Base-by-base conservation (phyloP, 805 yeast genomes). In the Tetrapisispora namnaoensis region DNA sequence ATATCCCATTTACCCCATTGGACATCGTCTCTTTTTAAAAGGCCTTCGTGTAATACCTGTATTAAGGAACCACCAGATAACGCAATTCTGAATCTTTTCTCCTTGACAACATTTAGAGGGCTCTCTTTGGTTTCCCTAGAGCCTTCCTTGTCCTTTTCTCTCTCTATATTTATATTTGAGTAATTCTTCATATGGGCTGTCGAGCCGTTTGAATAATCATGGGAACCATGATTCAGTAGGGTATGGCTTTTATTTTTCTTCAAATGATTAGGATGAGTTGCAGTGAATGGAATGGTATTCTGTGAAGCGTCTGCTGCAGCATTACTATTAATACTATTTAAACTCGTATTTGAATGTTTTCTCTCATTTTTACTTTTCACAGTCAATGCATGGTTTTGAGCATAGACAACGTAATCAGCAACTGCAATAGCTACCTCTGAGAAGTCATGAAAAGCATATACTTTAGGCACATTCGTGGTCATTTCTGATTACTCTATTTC, bases 1-100 rank as follows among this genome's bases (percentile, higher is more conserved):
- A 91, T 79, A 66, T 91, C 97, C 98, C 98, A 91, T 62, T 81
- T 83, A 42, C 79, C 82, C 97, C 97, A 91, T 56, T 81, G 83
- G 22, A 93, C 81, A 55, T 82, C 89, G 43, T 76, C 77, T 59
- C 95, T 75, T 37, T 78, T 75, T 49, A 91, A 67, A 52, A 93
- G 72, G 13, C 98, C 99, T 66, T 91, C 90, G 48, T 86, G 79
- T 46, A 93, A 73, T 39, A 91, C 95, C 52, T 83, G 82, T 50
- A 93, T 81, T 52, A 93, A 75, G 3, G 96, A 88, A 35, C 99
- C 99, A 50, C 98, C 99, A 46, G 90, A 79, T 17, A 93, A 73
- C 41, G 96, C 98, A 54, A 93, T 83, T 65, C 86, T 86, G 70
- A 93, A 93, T 46, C 96, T 71, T 49, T 77, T 75, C 51, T 82